These are phyloP conservation scores for Neofusicoccum umdonicola DNA, from an alignment of 2,329 filamentous ascomycete species.

Conservation along the genomic window DNA sequence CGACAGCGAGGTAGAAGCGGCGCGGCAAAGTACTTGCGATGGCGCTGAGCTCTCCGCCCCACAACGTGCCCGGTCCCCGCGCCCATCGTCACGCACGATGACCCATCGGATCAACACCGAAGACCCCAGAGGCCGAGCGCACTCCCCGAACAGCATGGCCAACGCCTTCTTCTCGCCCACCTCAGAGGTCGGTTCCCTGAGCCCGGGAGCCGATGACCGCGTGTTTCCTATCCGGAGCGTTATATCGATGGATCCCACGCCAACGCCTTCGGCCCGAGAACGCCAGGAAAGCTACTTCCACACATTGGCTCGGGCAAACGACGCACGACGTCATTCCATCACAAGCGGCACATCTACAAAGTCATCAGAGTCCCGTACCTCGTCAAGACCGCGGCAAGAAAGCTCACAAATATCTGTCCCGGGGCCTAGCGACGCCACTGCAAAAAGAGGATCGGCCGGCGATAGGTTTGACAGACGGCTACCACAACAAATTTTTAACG, in stretches of 20 bases:
- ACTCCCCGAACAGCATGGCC: conserved; percentile 17
- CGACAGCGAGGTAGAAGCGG: not conserved
- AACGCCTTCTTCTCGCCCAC: conserved; percentile 22
- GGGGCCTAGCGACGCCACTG: not conserved
- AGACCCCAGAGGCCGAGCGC: conserved; percentile 2
- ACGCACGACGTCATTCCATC: conserved; percentile 29
- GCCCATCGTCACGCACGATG: not conserved
- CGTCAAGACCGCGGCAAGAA: not conserved
- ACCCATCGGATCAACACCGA: conserved; percentile 14
- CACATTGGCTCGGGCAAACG: conserved; percentile 23
- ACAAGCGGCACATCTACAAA: conserved; percentile 27
- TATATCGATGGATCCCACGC: conserved; percentile 63
- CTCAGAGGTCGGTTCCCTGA: conserved; percentile 32
- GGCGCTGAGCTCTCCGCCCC: not conserved
- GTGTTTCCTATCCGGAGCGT: conserved; percentile 83
- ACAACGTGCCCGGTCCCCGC: not conserved
- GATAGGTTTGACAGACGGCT: conserved; percentile 17
- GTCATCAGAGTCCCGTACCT: conserved; percentile 14
- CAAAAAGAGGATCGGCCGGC: not conserved
- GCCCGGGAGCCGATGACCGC: conserved; percentile 53
- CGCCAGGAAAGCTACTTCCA: conserved; percentile 42
- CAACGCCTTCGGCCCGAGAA: conserved; percentile 33
- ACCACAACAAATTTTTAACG: conserved; percentile 36
- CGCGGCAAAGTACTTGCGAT: not conserved
- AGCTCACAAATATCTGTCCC: not conserved